Evolutionary conservation across 345 rosid species (phyloP).

Genomic region (Eucalyptus guilfoylei): DNA sequence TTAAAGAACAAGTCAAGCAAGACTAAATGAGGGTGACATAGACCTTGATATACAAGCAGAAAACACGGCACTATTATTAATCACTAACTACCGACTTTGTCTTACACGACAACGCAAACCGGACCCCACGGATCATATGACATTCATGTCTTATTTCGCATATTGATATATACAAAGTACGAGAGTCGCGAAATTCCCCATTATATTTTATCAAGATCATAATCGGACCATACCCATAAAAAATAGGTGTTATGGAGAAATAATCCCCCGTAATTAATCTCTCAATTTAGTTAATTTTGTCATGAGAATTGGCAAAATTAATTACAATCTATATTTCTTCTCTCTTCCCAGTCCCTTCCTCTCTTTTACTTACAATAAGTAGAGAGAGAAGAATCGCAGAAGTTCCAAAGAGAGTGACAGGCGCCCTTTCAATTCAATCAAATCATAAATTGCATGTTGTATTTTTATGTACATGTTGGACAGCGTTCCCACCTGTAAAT

Average conservation of each 20-base stretch:
- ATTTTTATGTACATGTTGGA: neutral
- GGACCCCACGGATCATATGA: neutral
- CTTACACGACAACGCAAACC: neutral
- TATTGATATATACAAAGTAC: neutral
- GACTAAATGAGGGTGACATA: neutral
- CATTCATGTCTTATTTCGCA: accelerated
- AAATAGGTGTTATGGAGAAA: neutral
- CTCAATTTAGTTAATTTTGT: neutral
- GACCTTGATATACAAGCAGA: neutral
- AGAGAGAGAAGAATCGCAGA: neutral
- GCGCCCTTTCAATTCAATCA: neutral
- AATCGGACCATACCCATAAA: neutral
- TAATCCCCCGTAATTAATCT: neutral
- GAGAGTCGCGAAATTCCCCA: neutral
- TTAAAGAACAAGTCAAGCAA: neutral
- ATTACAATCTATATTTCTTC: neutral
- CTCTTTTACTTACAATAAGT: neutral
- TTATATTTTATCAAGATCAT: neutral
- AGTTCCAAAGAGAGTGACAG: neutral
- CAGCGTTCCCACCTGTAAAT: neutral
- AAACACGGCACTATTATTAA: neutral
- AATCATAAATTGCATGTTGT: neutral
- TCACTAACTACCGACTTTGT: neutral
- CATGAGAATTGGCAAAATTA: neutral
- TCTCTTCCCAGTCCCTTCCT: neutral